phyloP scores from a whole-genome alignment of 805 yeast genomes.

The Nakazawaea anatomiae region DNA sequence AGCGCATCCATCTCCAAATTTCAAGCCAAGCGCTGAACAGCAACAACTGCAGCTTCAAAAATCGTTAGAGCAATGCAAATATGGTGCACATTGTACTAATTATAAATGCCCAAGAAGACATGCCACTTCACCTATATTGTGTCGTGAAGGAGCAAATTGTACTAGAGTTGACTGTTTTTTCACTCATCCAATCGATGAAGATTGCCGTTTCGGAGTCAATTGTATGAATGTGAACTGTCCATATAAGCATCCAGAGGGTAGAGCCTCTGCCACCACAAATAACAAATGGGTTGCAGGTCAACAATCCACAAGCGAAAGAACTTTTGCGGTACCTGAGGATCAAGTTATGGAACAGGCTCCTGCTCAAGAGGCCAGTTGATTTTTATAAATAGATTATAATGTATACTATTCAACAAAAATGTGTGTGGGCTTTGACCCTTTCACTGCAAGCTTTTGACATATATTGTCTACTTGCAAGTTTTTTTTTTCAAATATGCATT shows the following conservation, averaged over 20 bases:
- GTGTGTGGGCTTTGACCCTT: not conserved
- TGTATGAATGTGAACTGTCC: slow-evolving; percentile 71
- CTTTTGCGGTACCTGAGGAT: slow-evolving; percentile 74
- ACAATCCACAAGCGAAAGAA: slow-evolving; percentile 48
- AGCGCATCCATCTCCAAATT: slow-evolving; percentile 78
- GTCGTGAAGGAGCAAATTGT: slow-evolving; percentile 81
- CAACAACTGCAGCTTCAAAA: slow-evolving; percentile 33
- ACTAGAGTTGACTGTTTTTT: slow-evolving; percentile 76
- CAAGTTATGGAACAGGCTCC: slow-evolving; percentile 68
- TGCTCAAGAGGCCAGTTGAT: slow-evolving; percentile 29
- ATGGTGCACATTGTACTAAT: slow-evolving; percentile 71
- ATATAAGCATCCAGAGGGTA: slow-evolving; percentile 79
- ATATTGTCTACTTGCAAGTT: not conserved
- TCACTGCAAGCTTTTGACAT: not conserved
- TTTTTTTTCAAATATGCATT: too few relatives aligned
- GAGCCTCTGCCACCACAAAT: slow-evolving; percentile 23
- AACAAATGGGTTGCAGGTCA: slow-evolving; percentile 26
- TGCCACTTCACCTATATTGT: slow-evolving; percentile 64
- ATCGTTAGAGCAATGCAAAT: slow-evolving; percentile 78
- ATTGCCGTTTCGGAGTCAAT: slow-evolving; percentile 72
- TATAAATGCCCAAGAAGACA: slow-evolving; percentile 79
- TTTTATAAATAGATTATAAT: not conserved
- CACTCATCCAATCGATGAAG: slow-evolving; percentile 74
- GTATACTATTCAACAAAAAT: not conserved
- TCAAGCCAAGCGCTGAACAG: slow-evolving; percentile 22